Conservation (phyloP, 2,329 filamentous ascomycete genomes). For the Colletotrichum simmondsii region DNA sequence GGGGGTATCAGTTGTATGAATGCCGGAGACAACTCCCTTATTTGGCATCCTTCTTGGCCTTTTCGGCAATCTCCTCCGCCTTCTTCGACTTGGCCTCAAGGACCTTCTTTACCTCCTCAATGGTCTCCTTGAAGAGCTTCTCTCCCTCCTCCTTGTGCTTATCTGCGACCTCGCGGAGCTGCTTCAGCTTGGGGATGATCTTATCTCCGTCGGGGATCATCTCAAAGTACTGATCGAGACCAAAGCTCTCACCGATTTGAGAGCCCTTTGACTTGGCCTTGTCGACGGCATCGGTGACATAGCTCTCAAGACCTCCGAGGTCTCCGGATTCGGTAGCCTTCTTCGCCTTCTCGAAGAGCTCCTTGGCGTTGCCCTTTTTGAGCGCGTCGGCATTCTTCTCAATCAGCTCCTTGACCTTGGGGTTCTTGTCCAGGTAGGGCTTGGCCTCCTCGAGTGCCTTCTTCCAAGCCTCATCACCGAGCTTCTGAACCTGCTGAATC, state of each 20-base stretch:
- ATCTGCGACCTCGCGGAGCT: constrained; percentile 72
- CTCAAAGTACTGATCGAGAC: constrained; percentile 71
- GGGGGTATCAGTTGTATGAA: background rate
- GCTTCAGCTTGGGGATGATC: constrained; percentile 73
- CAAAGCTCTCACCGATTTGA: constrained; percentile 50
- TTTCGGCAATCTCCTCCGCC: constrained; percentile 68
- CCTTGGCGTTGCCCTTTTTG: constrained; percentile 73
- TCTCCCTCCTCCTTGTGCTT: constrained; percentile 78
- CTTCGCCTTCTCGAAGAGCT: constrained; percentile 72
- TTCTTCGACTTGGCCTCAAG: constrained; percentile 68
- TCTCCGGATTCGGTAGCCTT: constrained; percentile 71
- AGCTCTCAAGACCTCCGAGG: constrained; percentile 67
- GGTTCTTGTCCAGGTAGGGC: constrained; percentile 80
- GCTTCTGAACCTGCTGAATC: constrained; percentile 71
- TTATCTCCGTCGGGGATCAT: constrained; percentile 73
- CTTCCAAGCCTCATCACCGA: constrained; percentile 78
- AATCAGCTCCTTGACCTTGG: constrained; percentile 77
- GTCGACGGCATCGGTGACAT: constrained; percentile 64
- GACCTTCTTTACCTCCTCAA: constrained; percentile 73
- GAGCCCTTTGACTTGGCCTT: constrained; percentile 66
- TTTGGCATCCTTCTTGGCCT: constrained; percentile 61
- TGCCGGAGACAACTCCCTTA: constrained; percentile 35
- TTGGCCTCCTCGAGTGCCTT: constrained; percentile 78
- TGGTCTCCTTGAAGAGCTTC: constrained; percentile 74
- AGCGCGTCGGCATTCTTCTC: constrained; percentile 76